Evolutionary conservation across 1,284 basidiomycete species (phyloP).

Genomic region (Irpex lacteus): DNA sequence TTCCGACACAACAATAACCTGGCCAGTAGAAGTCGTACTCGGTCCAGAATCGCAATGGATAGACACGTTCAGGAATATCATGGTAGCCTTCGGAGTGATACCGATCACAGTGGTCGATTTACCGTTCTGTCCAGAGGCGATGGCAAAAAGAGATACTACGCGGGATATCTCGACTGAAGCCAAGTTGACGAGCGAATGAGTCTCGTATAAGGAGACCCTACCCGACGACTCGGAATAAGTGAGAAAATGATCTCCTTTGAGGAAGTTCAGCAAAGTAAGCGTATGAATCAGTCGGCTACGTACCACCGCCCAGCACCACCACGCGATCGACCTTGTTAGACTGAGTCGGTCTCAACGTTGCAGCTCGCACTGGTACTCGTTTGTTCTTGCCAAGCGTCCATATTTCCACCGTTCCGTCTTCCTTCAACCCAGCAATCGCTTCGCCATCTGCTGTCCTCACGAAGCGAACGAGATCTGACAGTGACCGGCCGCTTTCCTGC

Average conservation of each 20-base stretch:
- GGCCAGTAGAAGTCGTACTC: conserved; percentile 15
- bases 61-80: conserved; percentile 20
- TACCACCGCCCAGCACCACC: conserved; percentile 64
- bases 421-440: conserved; percentile 64
- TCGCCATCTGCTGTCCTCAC: conserved; percentile 74
- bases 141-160: conserved; percentile 59
- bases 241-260: conserved; percentile 36
- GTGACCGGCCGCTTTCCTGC: conserved; percentile 26
- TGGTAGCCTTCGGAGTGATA: conserved; percentile 19
- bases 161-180: conserved; percentile 45
- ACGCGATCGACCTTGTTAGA: conserved; percentile 50
- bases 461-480: conserved; percentile 47
- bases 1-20: conserved; percentile 41
- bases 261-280: neutral
- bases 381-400: conserved; percentile 45
- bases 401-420: conserved; percentile 52
- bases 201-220: neutral
- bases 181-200: neutral
- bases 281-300: conserved; percentile 14
- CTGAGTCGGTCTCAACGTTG: neutral
- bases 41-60: conserved; percentile 2
- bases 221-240: conserved; percentile 42
- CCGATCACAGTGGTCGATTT: conserved; percentile 25
- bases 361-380: neutral
- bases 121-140: conserved; percentile 37